Percentiles rank a stretch among this genome's conserved stretches.
These are phyloP conservation scores for Isatis tinctoria DNA, from an alignment of 345 rosid species.

Conservation along the genomic window DNA sequence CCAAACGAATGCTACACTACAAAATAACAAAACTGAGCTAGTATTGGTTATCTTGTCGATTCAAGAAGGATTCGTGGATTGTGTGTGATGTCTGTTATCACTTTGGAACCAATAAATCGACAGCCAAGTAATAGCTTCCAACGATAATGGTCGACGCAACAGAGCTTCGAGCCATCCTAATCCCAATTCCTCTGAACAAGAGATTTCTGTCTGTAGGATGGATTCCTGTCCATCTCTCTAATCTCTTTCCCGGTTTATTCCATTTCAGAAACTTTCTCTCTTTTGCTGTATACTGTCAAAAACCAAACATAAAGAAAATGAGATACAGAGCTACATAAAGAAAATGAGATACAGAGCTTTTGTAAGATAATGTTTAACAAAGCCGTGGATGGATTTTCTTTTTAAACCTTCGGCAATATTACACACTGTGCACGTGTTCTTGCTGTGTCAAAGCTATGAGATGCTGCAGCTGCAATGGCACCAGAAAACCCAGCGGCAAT, in stretches of 20 bases:
- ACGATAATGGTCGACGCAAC: constrained; percentile 59
- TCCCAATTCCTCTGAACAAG: constrained; percentile 60
- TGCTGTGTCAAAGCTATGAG: constrained; percentile 91
- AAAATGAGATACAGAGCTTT: not conserved
- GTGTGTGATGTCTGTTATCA: constrained; percentile 9
- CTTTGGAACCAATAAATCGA: constrained; percentile 38
- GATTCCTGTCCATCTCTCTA: constrained; percentile 81
- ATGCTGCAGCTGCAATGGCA: constrained; percentile 80
- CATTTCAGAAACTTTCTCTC: constrained; percentile 79
- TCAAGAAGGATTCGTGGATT: not conserved
- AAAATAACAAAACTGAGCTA: not conserved
- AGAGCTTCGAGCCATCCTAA: constrained; percentile 70
- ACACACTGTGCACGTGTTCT: constrained; percentile 73
- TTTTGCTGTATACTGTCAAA: constrained; percentile 50
- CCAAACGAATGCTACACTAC: not conserved
- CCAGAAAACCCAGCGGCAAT: constrained; percentile 85
- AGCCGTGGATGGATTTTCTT: not conserved
- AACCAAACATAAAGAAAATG: not conserved
- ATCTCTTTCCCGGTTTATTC: constrained; percentile 71
- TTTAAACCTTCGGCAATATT: constrained; percentile 77
- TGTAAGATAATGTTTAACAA: not conserved
- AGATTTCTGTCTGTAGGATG: constrained; percentile 82
- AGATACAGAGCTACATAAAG: not conserved
- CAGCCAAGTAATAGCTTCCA: constrained; percentile 59
- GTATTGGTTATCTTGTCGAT: not conserved